phyloP scores from a whole-genome alignment of 2,329 filamentous ascomycete genomes.

The Aspergillus sojae region DNA sequence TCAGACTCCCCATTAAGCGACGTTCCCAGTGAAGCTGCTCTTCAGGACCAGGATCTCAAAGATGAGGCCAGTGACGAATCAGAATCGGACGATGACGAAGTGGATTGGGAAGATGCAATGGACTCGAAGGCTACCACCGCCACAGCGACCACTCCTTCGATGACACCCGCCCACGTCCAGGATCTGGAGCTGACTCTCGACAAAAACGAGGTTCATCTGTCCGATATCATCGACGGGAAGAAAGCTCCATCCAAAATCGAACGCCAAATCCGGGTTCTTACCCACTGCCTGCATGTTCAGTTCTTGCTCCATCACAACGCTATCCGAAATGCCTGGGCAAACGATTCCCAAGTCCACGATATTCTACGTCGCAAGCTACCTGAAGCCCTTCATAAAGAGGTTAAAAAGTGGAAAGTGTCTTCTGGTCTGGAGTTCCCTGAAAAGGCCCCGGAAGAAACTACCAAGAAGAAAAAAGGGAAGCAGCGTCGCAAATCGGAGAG shows the following conservation, averaged over 20 bases:
- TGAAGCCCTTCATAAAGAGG: constrained; percentile 67
- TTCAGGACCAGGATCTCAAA: constrained; percentile 35
- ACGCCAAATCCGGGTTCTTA: constrained; percentile 72
- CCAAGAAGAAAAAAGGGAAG: constrained; percentile 45
- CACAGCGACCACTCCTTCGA: constrained; percentile 31
- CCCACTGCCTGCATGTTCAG: constrained; percentile 88
- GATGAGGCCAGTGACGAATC: constrained; percentile 58
- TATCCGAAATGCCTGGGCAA: constrained; percentile 79
- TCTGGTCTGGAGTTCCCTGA: constrained; percentile 61
- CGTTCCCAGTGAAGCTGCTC: constrained; percentile 24
- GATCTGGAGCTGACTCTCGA: constrained; percentile 74
- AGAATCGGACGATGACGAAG: constrained; percentile 58
- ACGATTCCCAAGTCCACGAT: constrained; percentile 73
- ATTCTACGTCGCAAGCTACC: constrained; percentile 75
- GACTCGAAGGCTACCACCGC: constrained; percentile 38
- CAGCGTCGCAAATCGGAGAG: constrained; percentile 47
- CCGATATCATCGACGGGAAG: constrained; percentile 66
- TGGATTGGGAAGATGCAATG: constrained; percentile 63
- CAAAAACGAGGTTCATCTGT: constrained; percentile 57
- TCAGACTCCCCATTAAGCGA: constrained; percentile 43
- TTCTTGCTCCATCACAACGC: constrained; percentile 88
- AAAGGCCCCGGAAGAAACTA: constrained; percentile 43
- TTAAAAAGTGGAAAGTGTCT: constrained; percentile 72
- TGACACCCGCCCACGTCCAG: constrained; percentile 57
- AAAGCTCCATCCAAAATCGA: constrained; percentile 87